These are phyloP conservation scores for Verticillium klebahnii DNA, from an alignment of 2,329 filamentous ascomycete genomes.

Conservation along the genomic window DNA sequence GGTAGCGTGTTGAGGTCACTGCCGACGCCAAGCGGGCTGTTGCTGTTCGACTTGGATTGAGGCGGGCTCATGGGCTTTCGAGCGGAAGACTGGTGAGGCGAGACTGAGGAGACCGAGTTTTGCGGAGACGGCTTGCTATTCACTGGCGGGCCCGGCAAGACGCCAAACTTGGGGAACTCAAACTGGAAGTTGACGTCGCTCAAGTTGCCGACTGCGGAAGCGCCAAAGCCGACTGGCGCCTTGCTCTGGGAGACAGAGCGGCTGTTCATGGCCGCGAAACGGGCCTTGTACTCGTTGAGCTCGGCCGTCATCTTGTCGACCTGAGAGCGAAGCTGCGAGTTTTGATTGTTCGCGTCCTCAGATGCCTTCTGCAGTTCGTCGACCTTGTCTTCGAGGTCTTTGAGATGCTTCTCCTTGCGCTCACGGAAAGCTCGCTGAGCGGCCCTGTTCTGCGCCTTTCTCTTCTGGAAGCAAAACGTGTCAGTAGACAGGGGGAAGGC, in stretches of 20 bases:
- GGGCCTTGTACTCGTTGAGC: constrained; percentile 85
- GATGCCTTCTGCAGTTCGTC: constrained; percentile 77
- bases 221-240: constrained; percentile 35
- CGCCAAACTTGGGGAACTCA: constrained; percentile 91
- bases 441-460: constrained; percentile 92
- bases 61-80: constrained; percentile 28
- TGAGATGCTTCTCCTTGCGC: constrained; percentile 87
- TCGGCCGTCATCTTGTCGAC: constrained; percentile 84
- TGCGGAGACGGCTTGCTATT: constrained; percentile 16
- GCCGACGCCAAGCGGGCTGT: not conserved
- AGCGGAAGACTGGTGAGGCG: constrained; percentile 10
- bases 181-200: constrained; percentile 85
- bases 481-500: constrained; percentile 1
- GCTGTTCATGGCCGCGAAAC: constrained; percentile 56
- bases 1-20: constrained; percentile 13
- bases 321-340: constrained; percentile 76
- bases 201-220: constrained; percentile 51
- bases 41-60: constrained; percentile 20
- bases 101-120: constrained; percentile 7
- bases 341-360: constrained; percentile 78
- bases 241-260: constrained; percentile 13
- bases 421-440: constrained; percentile 92
- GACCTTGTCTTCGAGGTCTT: constrained; percentile 76
- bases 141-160: constrained; percentile 49
- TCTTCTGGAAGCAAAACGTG: constrained; percentile 56